Evolutionary conservation across 2,329 filamentous ascomycete genomes (phyloP).

Genomic region (Neonectria sp.): DNA sequence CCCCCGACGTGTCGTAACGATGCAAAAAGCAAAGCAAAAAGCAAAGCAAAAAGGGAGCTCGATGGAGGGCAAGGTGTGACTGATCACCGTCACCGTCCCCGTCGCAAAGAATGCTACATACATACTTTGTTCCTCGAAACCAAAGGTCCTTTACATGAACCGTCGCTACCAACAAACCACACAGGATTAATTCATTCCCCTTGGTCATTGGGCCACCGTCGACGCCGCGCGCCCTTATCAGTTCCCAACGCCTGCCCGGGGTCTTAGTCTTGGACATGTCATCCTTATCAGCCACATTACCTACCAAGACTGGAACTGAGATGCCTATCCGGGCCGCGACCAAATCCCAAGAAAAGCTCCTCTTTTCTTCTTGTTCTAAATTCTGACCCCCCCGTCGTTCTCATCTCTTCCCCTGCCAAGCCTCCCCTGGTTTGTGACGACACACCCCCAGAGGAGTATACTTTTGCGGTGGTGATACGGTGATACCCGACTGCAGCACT

Average conservation of each 20-base stretch:
- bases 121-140: not conserved
- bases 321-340: slow-evolving; percentile 15
- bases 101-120: not conserved
- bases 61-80: not conserved
- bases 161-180: not conserved
- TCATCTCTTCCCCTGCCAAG: slow-evolving; percentile 10
- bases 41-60: not conserved
- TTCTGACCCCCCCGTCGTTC: not conserved
- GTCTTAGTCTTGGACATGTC: slow-evolving; percentile 33
- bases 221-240: slow-evolving; percentile 26
- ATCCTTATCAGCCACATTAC: slow-evolving; percentile 46
- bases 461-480: slow-evolving; percentile 1
- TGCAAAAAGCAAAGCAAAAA: not conserved
- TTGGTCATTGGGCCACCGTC: slow-evolving; percentile 15
- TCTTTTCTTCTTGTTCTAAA: slow-evolving; percentile 2
- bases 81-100: slow-evolving; percentile 5
- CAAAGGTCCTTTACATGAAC: not conserved
- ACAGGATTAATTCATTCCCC: not conserved
- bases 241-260: slow-evolving; percentile 11
- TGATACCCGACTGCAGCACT: slow-evolving; percentile 2
- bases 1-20: not conserved
- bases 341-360: not conserved
- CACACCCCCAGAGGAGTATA: not conserved
- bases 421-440: not conserved
- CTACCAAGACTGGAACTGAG: slow-evolving; percentile 20